Percentiles rank a stretch among this genome's conserved stretches.
These are phyloP conservation scores for Cutaneotrichosporon cavernicola DNA, from an alignment of 1,284 basidiomycete species.

Conservation along the genomic window DNA sequence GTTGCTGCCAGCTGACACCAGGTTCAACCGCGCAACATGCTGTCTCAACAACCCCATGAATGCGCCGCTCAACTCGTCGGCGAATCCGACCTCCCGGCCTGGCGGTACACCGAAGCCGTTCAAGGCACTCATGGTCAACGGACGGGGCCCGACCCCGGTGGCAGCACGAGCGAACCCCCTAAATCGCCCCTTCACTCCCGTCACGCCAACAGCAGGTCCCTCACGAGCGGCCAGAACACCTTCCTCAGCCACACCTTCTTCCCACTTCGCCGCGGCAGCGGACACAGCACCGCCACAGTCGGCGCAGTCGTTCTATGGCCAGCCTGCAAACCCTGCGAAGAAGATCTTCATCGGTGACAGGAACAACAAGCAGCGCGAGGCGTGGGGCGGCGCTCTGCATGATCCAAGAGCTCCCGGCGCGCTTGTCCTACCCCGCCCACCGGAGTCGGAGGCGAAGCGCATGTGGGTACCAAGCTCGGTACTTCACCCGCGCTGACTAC, in stretches of 20 bases:
- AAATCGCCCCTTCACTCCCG: neutral
- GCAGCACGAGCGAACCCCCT: neutral
- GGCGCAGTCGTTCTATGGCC: slow-evolving; percentile 36
- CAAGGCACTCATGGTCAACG: slow-evolving; percentile 29
- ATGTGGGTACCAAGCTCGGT: slow-evolving; percentile 57
- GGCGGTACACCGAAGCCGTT: slow-evolving; percentile 34
- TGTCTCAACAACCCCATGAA: slow-evolving; percentile 35
- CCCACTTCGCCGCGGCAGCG: neutral
- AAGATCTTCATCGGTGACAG: slow-evolving; percentile 44
- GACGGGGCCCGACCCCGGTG: neutral
- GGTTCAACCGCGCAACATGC: slow-evolving; percentile 32
- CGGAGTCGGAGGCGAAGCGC: slow-evolving; percentile 70
- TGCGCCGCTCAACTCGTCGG: slow-evolving; percentile 3
- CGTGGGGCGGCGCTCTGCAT: slow-evolving; percentile 38
- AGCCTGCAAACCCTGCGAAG: slow-evolving; percentile 27
- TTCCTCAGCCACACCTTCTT: neutral
- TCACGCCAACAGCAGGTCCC: neutral
- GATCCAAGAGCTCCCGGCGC: slow-evolving; percentile 74
- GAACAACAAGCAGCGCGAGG: slow-evolving; percentile 38
- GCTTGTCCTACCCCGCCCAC: slow-evolving; percentile 80
- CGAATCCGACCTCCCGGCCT: neutral
- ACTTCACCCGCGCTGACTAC: slow-evolving; percentile 4
- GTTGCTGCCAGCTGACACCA: slow-evolving; percentile 21
- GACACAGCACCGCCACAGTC: neutral
- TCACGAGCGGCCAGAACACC: neutral